phyloP scores from a whole-genome alignment of 1,139 yeast species.

The Eremothecium sinecaudum region DNA sequence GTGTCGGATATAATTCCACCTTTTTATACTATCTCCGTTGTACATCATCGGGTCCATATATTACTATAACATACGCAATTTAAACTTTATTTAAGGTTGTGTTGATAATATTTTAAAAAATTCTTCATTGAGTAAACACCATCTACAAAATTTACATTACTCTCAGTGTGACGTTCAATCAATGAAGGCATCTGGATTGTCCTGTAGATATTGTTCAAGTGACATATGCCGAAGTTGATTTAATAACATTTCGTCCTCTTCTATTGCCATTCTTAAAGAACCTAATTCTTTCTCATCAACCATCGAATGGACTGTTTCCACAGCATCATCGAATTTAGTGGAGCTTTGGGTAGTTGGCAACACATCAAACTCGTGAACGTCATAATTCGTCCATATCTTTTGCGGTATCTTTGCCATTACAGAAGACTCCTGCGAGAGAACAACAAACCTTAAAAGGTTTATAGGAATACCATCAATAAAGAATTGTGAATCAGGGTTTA shows the following conservation, averaged over 20 bases:
- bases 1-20: too few species aligned
- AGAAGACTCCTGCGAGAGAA: slow-evolving; percentile 59
- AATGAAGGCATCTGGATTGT: slow-evolving; percentile 7
- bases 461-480: slow-evolving; percentile 39
- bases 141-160: too few species aligned
- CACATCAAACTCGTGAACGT: slow-evolving; percentile 59
- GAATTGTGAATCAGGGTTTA: slow-evolving; percentile 12
- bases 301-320: slow-evolving; percentile 34
- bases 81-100: too few species aligned
- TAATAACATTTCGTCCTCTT: slow-evolving; percentile 27
- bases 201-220: slow-evolving; percentile 25
- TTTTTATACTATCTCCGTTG: too few species aligned
- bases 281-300: slow-evolving; percentile 32
- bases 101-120: too few species aligned
- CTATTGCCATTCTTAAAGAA: slow-evolving; percentile 19
- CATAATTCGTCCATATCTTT: slow-evolving; percentile 51
- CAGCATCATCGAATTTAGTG: slow-evolving; percentile 22
- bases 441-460: slow-evolving; percentile 55
- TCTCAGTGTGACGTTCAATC: too few species aligned
- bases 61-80: too few species aligned
- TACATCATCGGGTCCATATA: too few species aligned
- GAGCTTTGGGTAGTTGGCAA: slow-evolving; percentile 46
- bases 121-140: not conserved
- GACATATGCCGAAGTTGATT: slow-evolving; percentile 29
- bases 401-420: slow-evolving; percentile 62